Conservation (phyloP, 1,284 basidiomycete species). For the Trametes versicolor region DNA sequence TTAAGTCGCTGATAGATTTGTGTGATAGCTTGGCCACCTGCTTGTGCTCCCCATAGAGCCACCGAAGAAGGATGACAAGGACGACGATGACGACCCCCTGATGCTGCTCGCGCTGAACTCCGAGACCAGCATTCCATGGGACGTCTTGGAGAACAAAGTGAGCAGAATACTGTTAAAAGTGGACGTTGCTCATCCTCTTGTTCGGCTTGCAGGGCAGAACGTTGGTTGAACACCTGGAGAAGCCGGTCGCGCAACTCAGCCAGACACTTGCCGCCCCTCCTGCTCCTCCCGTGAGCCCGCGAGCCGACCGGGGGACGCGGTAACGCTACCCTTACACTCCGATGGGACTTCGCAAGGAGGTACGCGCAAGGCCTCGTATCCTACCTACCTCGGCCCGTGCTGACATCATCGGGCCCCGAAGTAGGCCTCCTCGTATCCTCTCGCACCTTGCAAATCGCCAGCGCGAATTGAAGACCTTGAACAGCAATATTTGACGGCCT, state of each 20-base stretch:
- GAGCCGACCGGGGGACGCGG: conserved; percentile 38
- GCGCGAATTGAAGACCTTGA: too few species aligned
- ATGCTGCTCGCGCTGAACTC: conserved; percentile 77
- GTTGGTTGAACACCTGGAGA: conserved; percentile 55
- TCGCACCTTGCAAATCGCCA: too few species aligned
- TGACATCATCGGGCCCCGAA: neutral
- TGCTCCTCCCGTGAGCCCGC: conserved; percentile 37
- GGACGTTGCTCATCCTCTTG: conserved; percentile 5
- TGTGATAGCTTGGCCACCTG: conserved; percentile 70
- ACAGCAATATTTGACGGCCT: neutral
- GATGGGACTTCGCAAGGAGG: neutral
- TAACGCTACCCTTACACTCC: conserved; percentile 16
- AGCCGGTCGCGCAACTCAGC: conserved; percentile 53
- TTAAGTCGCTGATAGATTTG: neutral
- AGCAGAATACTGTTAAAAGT: conserved; percentile 26
- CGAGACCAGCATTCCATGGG: conserved; percentile 67
- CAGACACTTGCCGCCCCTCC: conserved; percentile 40
- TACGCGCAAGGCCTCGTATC: neutral
- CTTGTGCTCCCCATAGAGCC: conserved; percentile 67
- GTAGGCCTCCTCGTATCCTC: too few species aligned
- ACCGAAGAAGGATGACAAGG: conserved; percentile 30
- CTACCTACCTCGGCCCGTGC: neutral
- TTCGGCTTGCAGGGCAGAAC: conserved; percentile 56
- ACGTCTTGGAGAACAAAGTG: conserved; percentile 69
- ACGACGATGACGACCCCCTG: conserved; percentile 52